Conservation (phyloP, 306 rosid species). For the Luffa acutangula region DNA sequence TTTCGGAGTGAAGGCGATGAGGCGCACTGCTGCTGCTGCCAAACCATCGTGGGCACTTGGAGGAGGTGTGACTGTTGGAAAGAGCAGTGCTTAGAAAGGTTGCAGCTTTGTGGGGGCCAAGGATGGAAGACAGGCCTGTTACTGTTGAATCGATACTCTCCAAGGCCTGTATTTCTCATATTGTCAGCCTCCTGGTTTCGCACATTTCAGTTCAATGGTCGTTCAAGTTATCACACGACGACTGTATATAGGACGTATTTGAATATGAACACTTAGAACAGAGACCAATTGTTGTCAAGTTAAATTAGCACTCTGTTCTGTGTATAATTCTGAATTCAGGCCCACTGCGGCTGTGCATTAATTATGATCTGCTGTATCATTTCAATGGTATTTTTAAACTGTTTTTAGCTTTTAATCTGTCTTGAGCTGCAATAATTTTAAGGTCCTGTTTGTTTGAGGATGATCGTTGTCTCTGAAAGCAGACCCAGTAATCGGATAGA, state of each 20-base stretch:
- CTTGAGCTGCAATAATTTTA: neutral
- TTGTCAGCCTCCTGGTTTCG: neutral
- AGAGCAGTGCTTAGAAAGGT: conserved; percentile 34
- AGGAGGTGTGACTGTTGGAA: conserved; percentile 20
- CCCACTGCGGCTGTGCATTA: neutral
- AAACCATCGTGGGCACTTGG: conserved; percentile 33
- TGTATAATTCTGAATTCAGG: neutral
- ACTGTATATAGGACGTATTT: neutral
- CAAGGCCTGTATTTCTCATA: neutral
- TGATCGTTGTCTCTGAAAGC: too few relatives aligned
- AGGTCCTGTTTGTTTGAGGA: neutral
- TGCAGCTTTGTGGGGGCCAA: neutral
- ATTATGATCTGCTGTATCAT: conserved; percentile 2
- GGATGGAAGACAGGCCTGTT: neutral
- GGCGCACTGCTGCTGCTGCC: conserved; percentile 47
- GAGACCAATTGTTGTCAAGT: conserved; percentile 4
- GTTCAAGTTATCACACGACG: neutral
- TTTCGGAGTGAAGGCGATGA: conserved; percentile 74
- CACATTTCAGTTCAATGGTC: neutral
- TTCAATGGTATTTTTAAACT: neutral
- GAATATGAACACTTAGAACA: neutral
- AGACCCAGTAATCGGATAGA: too few relatives aligned
- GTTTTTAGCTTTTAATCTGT: neutral
- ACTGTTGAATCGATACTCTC: neutral
- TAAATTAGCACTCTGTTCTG: neutral